phyloP scores from a whole-genome alignment of 225 moss, liverwort and hornwort species.

The Anthoceros angustus region DNA sequence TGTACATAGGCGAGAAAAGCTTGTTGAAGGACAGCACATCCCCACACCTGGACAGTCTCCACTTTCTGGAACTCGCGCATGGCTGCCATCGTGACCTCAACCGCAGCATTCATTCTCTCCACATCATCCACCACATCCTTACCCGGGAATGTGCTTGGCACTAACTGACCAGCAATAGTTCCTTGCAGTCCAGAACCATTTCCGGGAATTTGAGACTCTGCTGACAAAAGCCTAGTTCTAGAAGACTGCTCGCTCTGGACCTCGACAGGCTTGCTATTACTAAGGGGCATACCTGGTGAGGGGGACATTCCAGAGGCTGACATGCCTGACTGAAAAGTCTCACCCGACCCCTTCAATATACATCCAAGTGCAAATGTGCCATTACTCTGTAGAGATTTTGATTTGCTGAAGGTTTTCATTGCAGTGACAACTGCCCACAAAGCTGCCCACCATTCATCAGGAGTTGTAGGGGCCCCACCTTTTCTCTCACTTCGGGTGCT shows the following conservation, averaged over 20 bases:
- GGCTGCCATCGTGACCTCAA: conserved; percentile 11
- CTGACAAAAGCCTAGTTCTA: not conserved
- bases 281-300: conserved; percentile 9
- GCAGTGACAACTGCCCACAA: conserved; percentile 10
- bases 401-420: conserved; percentile 10
- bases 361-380: conserved; percentile 10
- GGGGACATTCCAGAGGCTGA: conserved; percentile 8
- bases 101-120: conserved; percentile 8
- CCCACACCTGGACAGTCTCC: conserved; percentile 11
- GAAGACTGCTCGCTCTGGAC: not conserved
- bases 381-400: conserved; percentile 10
- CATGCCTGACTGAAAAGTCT: not conserved
- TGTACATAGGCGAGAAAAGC: conserved; percentile 10
- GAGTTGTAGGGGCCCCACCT: conserved; percentile 8
- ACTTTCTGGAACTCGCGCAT: conserved; percentile 11
- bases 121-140: conserved; percentile 11
- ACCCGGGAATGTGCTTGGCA: not conserved
- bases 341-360: conserved; percentile 11
- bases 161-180: not conserved
- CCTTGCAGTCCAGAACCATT: not conserved
- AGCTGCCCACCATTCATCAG: conserved; percentile 10
- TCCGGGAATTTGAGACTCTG: not conserved
- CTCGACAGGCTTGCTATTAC: conserved; percentile 10
- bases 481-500: conserved; percentile 7
- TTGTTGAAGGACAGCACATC: conserved; percentile 11